A percentile compares a stretch with the other conserved stretches of the same genome.
These are phyloP conservation scores for Mycena floridula DNA, from an alignment of 768 basidiomycete species.

Conservation along the genomic window DNA sequence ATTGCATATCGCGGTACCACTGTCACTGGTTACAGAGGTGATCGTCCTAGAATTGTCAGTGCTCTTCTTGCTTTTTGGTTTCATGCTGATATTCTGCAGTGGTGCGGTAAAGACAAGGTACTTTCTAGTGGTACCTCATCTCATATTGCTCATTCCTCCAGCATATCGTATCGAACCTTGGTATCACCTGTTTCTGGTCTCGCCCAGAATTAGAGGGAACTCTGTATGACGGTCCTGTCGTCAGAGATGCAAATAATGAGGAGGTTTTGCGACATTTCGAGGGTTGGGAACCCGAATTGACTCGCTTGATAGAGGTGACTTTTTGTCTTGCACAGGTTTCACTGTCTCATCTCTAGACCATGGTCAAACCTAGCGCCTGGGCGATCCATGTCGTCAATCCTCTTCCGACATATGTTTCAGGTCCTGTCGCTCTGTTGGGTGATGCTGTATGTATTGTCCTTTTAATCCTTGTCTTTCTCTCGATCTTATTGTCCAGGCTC, in stretches of 20 bases:
- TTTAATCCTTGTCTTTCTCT: neutral
- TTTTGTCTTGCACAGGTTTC: neutral
- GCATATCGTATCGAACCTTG: conserved; percentile 15
- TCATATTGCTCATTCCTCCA: conserved; percentile 19
- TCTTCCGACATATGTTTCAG: conserved; percentile 24
- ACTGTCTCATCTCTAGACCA: neutral
- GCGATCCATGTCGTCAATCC: conserved; percentile 30
- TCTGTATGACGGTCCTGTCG: conserved; percentile 12
- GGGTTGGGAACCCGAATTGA: conserved; percentile 18
- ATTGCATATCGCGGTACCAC: conserved; percentile 13
- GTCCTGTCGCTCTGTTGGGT: conserved; percentile 26
- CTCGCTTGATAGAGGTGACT: conserved; percentile 10
- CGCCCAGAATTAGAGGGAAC: conserved; percentile 13
- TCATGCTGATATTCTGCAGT: conserved; percentile 3
- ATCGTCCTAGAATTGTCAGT: conserved; percentile 10
- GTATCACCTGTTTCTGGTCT: conserved; percentile 15
- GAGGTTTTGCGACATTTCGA: conserved; percentile 10
- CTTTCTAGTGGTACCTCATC: conserved; percentile 8
- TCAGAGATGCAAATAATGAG: conserved; percentile 8
- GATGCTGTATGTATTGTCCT: conserved; percentile 18
- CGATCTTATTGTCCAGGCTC: conserved; percentile 10
- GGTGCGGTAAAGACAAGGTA: conserved; percentile 14
- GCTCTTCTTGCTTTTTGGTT: neutral
- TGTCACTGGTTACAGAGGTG: conserved; percentile 11
- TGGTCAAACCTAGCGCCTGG: conserved; percentile 26